A percentile compares a stretch with the other conserved stretches of the same genome.
Conservation (phyloP, 78 protist genomes). For the Isochrysis galbana region DNA sequence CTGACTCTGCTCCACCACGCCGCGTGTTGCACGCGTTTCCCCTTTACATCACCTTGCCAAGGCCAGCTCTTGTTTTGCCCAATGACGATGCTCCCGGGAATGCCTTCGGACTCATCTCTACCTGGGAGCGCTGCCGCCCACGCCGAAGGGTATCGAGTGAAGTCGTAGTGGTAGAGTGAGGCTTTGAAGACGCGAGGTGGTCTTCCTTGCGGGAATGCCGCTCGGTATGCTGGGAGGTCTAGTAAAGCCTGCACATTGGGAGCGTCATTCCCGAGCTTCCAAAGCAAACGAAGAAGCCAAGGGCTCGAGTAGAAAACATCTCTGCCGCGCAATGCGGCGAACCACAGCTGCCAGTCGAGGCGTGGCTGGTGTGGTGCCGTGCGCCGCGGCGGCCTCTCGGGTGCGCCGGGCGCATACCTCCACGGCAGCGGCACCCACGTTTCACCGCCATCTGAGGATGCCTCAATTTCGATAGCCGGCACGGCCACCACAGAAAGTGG, state of each 20-base stretch:
- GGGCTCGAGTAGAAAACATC: constrained; percentile 23
- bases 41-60: too few species aligned
- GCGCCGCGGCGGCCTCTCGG: constrained; percentile 52
- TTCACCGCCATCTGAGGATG: not conserved
- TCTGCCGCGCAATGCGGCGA: constrained; percentile 63
- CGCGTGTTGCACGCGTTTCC: too few species aligned
- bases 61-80: too few species aligned
- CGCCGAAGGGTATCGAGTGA: not conserved
- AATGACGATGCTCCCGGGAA: too few species aligned
- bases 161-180: constrained; percentile 36
- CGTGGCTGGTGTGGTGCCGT: constrained; percentile 78
- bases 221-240: constrained; percentile 24
- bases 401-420: constrained; percentile 57
- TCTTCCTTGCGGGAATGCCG: constrained; percentile 32
- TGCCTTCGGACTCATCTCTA: too few species aligned
- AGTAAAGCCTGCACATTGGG: constrained; percentile 46
- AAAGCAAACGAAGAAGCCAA: constrained; percentile 43
- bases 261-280: not conserved
- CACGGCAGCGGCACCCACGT: not conserved
- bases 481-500: constrained; percentile 48
- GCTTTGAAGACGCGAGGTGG: constrained; percentile 56
- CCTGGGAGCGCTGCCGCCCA: too few species aligned
- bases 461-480: not conserved
- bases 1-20: too few species aligned
- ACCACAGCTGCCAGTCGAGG: constrained; percentile 85